Evolutionary conservation across 306 rosid species (phyloP).

Genomic region (Neltuma alba): DNA sequence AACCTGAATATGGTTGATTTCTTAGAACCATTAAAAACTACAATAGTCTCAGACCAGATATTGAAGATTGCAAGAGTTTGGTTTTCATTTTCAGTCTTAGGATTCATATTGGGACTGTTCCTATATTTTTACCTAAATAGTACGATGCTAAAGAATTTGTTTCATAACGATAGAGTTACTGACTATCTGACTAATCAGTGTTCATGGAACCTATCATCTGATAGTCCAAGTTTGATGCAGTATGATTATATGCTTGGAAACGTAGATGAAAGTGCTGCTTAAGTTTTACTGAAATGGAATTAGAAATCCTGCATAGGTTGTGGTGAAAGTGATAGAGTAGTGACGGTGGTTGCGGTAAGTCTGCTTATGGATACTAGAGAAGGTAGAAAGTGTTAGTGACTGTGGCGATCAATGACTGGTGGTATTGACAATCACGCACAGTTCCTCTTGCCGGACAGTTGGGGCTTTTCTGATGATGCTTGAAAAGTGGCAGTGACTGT

Average conservation of each 20-base stretch:
- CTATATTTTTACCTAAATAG: not conserved
- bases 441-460: conserved; percentile 15
- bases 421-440: not conserved
- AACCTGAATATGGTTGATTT: conserved; percentile 7
- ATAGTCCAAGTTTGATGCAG: not conserved
- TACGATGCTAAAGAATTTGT: not conserved
- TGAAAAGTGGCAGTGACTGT: not conserved
- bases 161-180: not conserved
- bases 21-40: not conserved
- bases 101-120: conserved; percentile 3
- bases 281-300: not conserved
- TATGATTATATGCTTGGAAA: conserved; percentile 14
- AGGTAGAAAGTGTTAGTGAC: not conserved
- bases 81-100: not conserved
- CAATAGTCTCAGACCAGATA: not conserved
- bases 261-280: not conserved
- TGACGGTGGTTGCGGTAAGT: conserved; percentile 22
- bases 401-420: conserved; percentile 14
- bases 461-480: not conserved
- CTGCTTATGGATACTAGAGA: conserved; percentile 19
- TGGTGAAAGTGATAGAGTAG: conserved; percentile 15
- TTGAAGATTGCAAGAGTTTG: conserved; percentile 7
- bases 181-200: not conserved
- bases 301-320: conserved; percentile 13
- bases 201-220: conserved; percentile 18